Conservation (phyloP, 2,329 filamentous ascomycete species). For the Stachybotrys chlorohalonatus region DNA sequence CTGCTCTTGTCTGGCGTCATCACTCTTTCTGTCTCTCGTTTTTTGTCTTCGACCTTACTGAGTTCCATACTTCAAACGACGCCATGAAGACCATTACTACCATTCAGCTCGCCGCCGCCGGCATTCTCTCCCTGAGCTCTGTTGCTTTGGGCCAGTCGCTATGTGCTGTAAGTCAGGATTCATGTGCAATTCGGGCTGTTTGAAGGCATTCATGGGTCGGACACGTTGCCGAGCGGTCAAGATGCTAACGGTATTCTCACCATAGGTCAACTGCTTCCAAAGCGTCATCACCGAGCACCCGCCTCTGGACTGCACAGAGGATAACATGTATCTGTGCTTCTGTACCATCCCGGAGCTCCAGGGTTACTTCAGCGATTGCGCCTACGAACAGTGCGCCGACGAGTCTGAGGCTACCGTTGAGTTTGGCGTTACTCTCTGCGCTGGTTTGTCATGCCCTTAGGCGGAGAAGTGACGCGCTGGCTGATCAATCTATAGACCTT, state of each 20-base stretch:
- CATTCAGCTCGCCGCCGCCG: background rate
- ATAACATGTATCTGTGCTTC: conserved; percentile 21
- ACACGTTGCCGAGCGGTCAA: too few species aligned
- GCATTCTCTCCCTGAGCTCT: background rate
- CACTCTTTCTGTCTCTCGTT: background rate
- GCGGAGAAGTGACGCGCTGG: too few species aligned
- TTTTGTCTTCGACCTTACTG: background rate
- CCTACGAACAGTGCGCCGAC: conserved; percentile 6
- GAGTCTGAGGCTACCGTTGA: conserved; percentile 6
- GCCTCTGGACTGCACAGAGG: conserved; percentile 16
- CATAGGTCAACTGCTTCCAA: conserved; percentile 17
- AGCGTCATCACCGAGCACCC: conserved; percentile 16
- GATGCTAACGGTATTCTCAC: background rate
- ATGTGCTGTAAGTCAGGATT: background rate
- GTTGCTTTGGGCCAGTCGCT: background rate
- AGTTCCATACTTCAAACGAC: background rate
- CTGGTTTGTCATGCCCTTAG: background rate
- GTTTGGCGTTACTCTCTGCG: conserved; percentile 24
- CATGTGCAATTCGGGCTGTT: too few species aligned
- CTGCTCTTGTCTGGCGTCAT: too few species aligned
- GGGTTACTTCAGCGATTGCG: conserved; percentile 13
- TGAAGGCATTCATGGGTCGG: too few species aligned
- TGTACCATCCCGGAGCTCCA: conserved; percentile 15
- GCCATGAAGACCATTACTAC: background rate
- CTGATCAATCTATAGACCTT: too few species aligned